Evolutionary conservation across 2,329 filamentous ascomycete species (phyloP), one percentile per base, ranked within the genome.

Genomic region (Waltergamsia citrina): DNA sequence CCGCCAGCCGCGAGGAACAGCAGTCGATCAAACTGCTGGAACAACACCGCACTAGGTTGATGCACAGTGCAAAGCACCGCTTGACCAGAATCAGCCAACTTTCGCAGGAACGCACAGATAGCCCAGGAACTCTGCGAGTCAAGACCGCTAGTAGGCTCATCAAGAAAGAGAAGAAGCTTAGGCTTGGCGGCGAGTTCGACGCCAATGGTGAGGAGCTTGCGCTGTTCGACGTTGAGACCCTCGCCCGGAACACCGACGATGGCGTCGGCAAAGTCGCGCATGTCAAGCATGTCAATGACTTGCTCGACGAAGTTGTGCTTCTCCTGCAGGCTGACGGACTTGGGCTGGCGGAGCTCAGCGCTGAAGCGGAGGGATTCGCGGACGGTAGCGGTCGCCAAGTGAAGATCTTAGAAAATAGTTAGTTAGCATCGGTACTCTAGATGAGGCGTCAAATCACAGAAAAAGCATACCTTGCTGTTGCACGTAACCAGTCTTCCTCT

Each of bases 231-330:
- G 21, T 61, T 61, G 5, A 68, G 39, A 34, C 73, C 74, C 35
- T 70, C 68, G 1, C 76, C 77, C 0, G 74, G 71, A 0, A 72
- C 62, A 40, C 78, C 78, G 19, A 82, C 75, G 3, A 81, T 65
- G 1, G 76, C 75, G 29, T 81, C 71, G 10, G 76, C 74, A 37
- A 78, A 81, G 34, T 80, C 75, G 19, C 70, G 58, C 75, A 82
- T 80, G 49, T 75, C 70, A 17, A 82, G 62, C 62, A 82, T 72
- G 49, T 69, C 66, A 45, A 81, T 78, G 15, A 81, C 73, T 27
- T 76, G 66, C 40, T 81, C 75, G 5, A 80, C 76, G 33, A 74
- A 80, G 0, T 55, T 66, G 39, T 67, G 65, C 52, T 80, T 81
- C 45, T 80, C 75, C 26, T 67, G 35, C 29, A 61, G 67, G 47